Evolutionary conservation across 257 asterid genomes (phyloP).

Genomic region (Nicotiana tabacum): DNA sequence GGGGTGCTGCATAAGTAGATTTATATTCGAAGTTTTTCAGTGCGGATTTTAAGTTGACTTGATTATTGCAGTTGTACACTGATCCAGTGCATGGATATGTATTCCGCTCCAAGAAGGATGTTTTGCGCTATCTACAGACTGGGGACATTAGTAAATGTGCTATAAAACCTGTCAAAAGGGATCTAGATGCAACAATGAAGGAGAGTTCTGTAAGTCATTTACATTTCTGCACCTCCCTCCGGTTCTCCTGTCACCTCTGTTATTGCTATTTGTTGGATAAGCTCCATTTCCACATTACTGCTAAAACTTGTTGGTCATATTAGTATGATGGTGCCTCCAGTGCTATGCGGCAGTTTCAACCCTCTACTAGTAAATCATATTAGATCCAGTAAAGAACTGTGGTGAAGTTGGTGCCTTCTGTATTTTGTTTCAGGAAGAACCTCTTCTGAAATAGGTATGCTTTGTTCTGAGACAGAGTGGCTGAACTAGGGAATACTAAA

Average conservation of each 20-base stretch:
- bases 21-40: not conserved
- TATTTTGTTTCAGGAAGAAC: not conserved
- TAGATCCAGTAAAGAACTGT: not conserved
- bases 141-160: slow-evolving; percentile 44
- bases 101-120: slow-evolving; percentile 64
- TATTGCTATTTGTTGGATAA: not conserved
- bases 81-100: slow-evolving; percentile 60
- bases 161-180: slow-evolving; percentile 42
- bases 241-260: not conserved
- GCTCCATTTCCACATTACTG: not conserved
- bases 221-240: not conserved
- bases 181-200: slow-evolving; percentile 14
- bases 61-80: slow-evolving; percentile 45
- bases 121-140: slow-evolving; percentile 46
- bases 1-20: slow-evolving; percentile 7
- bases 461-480: not conserved
- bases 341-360: not conserved
- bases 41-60: slow-evolving; percentile 6
- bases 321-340: not conserved
- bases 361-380: not conserved
- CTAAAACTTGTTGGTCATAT: not conserved
- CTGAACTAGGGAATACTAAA: not conserved
- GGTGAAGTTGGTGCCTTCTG: not conserved
- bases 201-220: slow-evolving; percentile 24
- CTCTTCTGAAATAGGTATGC: not conserved